A percentile compares a stretch with the other conserved stretches of the same genome.
phyloP scores from a whole-genome alignment of 2,329 filamentous ascomycete species.

The Paramyrothecium sp. region DNA sequence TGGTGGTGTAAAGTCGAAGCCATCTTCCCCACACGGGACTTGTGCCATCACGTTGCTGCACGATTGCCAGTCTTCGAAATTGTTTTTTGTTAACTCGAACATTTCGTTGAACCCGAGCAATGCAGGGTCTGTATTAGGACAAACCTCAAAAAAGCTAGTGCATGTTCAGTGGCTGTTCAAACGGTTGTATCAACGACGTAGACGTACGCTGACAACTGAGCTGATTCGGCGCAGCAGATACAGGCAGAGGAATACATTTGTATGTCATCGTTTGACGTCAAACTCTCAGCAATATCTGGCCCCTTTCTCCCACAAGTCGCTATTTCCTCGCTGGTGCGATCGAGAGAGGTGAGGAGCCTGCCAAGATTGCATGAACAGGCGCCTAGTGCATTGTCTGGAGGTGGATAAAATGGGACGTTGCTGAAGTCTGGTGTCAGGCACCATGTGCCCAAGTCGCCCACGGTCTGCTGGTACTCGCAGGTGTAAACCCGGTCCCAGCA shows the following conservation, averaged over 20 bases:
- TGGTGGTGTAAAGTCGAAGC: constrained; percentile 1
- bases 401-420: constrained; percentile 3
- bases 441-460: background rate
- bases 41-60: background rate
- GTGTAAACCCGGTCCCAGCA: constrained; percentile 8
- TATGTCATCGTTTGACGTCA: background rate
- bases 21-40: background rate
- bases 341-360: constrained; percentile 1
- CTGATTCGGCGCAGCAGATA: constrained; percentile 1
- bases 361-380: constrained; percentile 6
- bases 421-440: background rate
- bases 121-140: constrained; percentile 3
- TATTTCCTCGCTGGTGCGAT: background rate
- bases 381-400: constrained; percentile 2
- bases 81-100: background rate
- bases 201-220: background rate
- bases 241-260: background rate
- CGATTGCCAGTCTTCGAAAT: background rate
- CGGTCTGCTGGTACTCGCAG: constrained; percentile 7
- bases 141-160: constrained; percentile 3
- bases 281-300: background rate
- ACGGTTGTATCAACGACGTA: no score
- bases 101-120: background rate
- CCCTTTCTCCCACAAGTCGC: background rate
- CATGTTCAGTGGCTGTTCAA: no score